These are phyloP conservation scores for Candolleomyces efflorescens DNA, from an alignment of 768 basidiomycete species.

Conservation along the genomic window DNA sequence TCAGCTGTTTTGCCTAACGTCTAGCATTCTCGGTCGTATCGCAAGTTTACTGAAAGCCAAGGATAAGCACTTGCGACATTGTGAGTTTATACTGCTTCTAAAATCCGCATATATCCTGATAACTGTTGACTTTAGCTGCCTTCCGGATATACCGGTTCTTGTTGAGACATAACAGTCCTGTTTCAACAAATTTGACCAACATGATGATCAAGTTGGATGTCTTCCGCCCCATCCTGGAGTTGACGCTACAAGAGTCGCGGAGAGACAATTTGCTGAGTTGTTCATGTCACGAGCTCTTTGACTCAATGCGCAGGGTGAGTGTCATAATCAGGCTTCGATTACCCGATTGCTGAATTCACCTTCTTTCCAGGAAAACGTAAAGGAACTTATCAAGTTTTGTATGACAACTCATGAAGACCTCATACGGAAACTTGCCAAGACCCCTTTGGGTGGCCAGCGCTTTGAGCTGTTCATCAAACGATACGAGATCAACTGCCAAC, in stretches of 20 bases:
- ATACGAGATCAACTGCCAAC: constrained; percentile 93
- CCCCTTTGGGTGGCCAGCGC: constrained; percentile 56
- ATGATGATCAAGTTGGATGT: constrained; percentile 85
- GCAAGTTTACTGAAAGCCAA: constrained; percentile 73
- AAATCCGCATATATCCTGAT: background rate
- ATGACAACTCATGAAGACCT: constrained; percentile 72
- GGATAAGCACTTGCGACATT: constrained; percentile 91
- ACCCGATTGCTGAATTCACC: background rate
- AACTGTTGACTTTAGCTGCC: constrained; percentile 51
- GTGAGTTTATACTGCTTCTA: constrained; percentile 41
- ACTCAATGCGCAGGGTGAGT: constrained; percentile 80
- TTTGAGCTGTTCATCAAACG: constrained; percentile 72
- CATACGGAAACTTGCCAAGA: constrained; percentile 60
- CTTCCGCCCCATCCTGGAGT: constrained; percentile 75
- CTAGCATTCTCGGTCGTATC: constrained; percentile 68
- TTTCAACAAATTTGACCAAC: constrained; percentile 56
- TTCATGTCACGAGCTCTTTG: constrained; percentile 95
- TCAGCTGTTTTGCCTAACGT: constrained; percentile 85
- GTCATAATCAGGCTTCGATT: background rate
- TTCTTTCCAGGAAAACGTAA: constrained; percentile 72
- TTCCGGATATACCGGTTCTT: constrained; percentile 89
- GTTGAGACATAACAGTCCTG: constrained; percentile 77
- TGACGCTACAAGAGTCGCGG: constrained; percentile 77
- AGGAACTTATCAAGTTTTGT: constrained; percentile 77
- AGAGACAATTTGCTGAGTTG: constrained; percentile 92